A percentile compares a stretch with the other conserved stretches of the same genome.
These are phyloP conservation scores for Clonostachys chloroleuca DNA, from an alignment of 2,329 filamentous ascomycete species.

Conservation along the genomic window DNA sequence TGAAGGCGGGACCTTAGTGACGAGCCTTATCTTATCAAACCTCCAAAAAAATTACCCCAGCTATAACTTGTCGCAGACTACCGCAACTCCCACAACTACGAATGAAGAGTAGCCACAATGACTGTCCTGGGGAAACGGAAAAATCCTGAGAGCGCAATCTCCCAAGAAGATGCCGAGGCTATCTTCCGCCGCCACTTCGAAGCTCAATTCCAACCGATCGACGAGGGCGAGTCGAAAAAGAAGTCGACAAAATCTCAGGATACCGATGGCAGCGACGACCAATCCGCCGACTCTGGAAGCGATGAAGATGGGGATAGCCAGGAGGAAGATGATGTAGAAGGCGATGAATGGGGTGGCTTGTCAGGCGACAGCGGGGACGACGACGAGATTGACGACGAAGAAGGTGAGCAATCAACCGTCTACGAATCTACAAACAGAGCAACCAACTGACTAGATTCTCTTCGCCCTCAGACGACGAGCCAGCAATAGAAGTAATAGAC, in stretches of 20 bases:
- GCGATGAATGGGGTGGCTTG: conserved; percentile 17
- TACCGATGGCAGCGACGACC: conserved; percentile 9
- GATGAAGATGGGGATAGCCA: conserved; percentile 8
- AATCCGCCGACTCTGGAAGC: conserved; percentile 1
- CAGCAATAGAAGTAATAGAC: conserved; percentile 56
- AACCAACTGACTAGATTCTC: too few species aligned
- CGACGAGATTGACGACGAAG: conserved; percentile 13
- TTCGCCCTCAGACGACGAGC: conserved; percentile 1
- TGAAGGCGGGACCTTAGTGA: too few species aligned
- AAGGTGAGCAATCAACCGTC: conserved; percentile 10
- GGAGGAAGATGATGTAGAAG: conserved; percentile 4
- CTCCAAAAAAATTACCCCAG: too few species aligned
- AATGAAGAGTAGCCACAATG: conserved; percentile 21
- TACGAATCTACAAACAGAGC: background rate
- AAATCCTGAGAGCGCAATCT: conserved; percentile 16
- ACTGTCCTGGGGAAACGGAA: conserved; percentile 46
- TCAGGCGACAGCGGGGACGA: conserved; percentile 16
- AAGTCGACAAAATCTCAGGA: conserved; percentile 30
- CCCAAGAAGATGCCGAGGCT: conserved; percentile 58
- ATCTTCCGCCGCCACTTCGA: conserved; percentile 85
- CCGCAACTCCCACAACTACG: background rate
- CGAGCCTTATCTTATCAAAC: too few species aligned
- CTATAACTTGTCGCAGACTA: background rate
- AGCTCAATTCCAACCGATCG: conserved; percentile 75
- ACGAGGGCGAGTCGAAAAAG: conserved; percentile 13